A percentile compares a stretch with the other conserved stretches of the same genome.
phyloP scores from a whole-genome alignment of 371 early-diverging fungal species.

The Apophysomyces ossiformis region DNA sequence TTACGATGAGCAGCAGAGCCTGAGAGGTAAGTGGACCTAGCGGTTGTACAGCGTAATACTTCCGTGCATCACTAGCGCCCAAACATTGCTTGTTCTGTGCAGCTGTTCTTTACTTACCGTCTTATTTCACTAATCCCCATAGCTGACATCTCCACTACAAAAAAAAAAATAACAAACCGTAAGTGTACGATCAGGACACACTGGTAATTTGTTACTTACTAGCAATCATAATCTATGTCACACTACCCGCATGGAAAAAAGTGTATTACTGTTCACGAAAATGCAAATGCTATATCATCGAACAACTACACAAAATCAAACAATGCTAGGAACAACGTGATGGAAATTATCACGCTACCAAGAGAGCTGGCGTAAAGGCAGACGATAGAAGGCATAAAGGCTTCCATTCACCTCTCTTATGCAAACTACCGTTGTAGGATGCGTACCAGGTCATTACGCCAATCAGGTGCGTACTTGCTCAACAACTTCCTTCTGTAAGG shows the following conservation, averaged over 20 bases:
- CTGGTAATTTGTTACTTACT: too few relatives aligned
- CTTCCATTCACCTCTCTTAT: constrained; percentile 2
- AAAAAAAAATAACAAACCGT: too few relatives aligned
- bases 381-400: constrained; percentile 10
- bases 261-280: not conserved
- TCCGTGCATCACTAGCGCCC: too few relatives aligned
- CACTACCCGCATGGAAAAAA: not conserved
- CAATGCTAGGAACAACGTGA: not conserved
- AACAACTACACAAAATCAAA: not conserved
- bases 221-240: too few relatives aligned
- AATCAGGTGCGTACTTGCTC: constrained; percentile 1
- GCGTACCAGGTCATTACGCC: constrained; percentile 4
- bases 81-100: too few relatives aligned
- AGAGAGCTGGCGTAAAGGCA: constrained; percentile 17
- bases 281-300: not conserved
- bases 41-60: too few relatives aligned
- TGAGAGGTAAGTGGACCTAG: too few relatives aligned
- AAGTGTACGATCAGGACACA: too few relatives aligned
- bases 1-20: constrained; percentile 5
- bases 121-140: too few relatives aligned
- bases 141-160: too few relatives aligned
- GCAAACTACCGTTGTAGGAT: not conserved
- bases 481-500: not conserved
- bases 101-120: too few relatives aligned
- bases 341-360: not conserved